Conservation (phyloP, 2,329 filamentous ascomycete species). For the Hymenoscyphus salicellus region DNA sequence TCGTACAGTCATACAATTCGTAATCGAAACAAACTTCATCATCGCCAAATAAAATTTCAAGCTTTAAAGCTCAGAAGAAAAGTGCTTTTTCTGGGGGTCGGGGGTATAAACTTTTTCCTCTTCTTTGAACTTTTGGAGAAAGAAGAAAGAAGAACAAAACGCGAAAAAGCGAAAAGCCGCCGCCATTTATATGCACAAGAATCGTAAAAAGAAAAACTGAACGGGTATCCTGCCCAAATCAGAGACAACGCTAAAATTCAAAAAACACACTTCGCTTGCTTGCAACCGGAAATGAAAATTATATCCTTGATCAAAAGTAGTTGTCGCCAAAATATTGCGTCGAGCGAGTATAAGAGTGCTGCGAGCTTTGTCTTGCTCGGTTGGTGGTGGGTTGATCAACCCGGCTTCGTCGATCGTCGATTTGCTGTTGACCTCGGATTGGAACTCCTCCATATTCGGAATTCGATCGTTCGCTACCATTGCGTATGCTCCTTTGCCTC, state of each 20-base stretch:
- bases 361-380: conserved; percentile 27
- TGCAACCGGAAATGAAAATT: conserved; percentile 6
- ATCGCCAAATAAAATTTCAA: conserved; percentile 15
- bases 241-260: conserved; percentile 26
- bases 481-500: conserved; percentile 38
- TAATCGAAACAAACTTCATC: conserved; percentile 27
- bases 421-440: conserved; percentile 13
- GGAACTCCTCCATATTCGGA: conserved; percentile 35
- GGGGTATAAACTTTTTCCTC: conserved; percentile 10
- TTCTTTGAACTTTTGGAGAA: conserved; percentile 21
- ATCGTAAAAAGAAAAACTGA: conserved; percentile 18
- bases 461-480: conserved; percentile 50
- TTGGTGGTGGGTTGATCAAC: conserved; percentile 20
- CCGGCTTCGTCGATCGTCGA: conserved; percentile 32
- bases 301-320: conserved; percentile 13
- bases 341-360: conserved; percentile 26
- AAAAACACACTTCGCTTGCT: conserved; percentile 25
- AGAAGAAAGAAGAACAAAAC: conserved; percentile 14
- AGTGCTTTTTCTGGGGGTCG: conserved; percentile 9
- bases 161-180: conserved; percentile 26
- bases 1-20: conserved; percentile 33
- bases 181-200: conserved; percentile 27
- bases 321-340: conserved; percentile 16
- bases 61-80: conserved; percentile 14
- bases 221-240: conserved; percentile 20